Evolutionary conservation across 106 monocot species (phyloP), one percentile per base, ranked within the genome.

Genomic region (Acanthochlamys bracteata): DNA sequence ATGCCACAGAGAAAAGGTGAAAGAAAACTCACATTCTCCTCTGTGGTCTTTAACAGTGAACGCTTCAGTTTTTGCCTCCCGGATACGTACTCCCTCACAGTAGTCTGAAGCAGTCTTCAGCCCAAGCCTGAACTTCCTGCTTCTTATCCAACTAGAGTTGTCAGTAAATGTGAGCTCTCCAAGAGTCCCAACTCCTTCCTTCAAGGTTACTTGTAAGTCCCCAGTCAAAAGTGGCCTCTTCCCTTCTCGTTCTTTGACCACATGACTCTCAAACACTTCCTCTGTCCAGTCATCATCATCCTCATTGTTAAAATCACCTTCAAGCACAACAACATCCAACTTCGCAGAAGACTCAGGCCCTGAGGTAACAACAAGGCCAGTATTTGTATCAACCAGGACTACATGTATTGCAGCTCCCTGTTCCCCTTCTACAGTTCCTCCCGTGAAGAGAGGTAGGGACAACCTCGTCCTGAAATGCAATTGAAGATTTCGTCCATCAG

Each of bases 1-100:
- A 49, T 49, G 33, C n/a, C n/a, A 43, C 43, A 8, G 43, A 8
- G 49, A 49, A 49, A 49, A 49, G 49, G 9, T 49, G 12, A 1
- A 19, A 11, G 55, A 42, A 63, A 14, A 75, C 76, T 51, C 80
- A 88, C 88, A 75, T 83, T 88, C 88, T n/a, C 88, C 88, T 70
- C 88, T 80, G 73, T 77, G 74, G 70, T 80, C 77, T 70, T 86
- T 80, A 40, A 93, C 93, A n/a, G 78, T 77, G 64, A 93, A 93
- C 49, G 88, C 85, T 87, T 93, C 93, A 55, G 83, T 83, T 65
- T 88, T 88, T 24, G 75, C 88, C 72, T 88, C 88, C 33, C 80
- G 80, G 42, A 88, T 39, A 41, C 80, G 80, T 49, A 80, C 72
- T 42, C 78, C 88, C 41, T 88, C 80, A 41, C 80, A 77, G 64